A percentile compares a stretch with the other conserved stretches of the same genome.
phyloP scores from a whole-genome alignment of 1,284 basidiomycete species.

The Thecaphora frezii region DNA sequence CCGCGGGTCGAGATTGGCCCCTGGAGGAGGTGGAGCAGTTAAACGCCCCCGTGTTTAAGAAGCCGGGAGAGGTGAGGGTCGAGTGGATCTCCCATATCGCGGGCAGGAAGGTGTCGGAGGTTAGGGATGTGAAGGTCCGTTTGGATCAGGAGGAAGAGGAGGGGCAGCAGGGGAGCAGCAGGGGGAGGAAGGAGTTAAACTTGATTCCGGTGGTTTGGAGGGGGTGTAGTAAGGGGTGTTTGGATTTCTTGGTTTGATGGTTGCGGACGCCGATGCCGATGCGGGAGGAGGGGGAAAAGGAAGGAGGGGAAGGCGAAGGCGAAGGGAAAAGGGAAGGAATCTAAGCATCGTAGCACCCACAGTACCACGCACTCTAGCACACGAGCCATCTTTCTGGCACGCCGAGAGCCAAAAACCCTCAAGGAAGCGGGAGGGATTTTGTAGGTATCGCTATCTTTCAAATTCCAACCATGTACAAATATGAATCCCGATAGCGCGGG shows the following conservation, averaged over 20 bases:
- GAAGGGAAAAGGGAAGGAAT: too few species aligned
- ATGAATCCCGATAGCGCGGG: too few species aligned
- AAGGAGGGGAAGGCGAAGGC: neutral
- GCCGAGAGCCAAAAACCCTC: too few species aligned
- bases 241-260: slow-evolving; percentile 31
- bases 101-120: slow-evolving; percentile 43
- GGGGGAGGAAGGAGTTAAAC: slow-evolving; percentile 14
- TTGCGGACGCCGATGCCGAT: neutral
- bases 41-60: slow-evolving; percentile 39
- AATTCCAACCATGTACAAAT: too few species aligned
- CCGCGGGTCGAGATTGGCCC: slow-evolving; percentile 32
- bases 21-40: slow-evolving; percentile 26
- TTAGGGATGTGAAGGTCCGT: slow-evolving; percentile 21
- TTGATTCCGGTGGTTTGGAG: slow-evolving; percentile 39
- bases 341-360: too few species aligned
- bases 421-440: too few species aligned
- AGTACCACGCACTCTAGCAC: too few species aligned
- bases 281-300: neutral
- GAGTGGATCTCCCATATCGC: slow-evolving; percentile 57
- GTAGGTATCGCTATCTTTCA: too few species aligned
- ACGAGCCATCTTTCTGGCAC: too few species aligned
- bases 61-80: slow-evolving; percentile 35
- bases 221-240: slow-evolving; percentile 33
- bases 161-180: neutral
- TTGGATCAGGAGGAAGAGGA: slow-evolving; percentile 2